Percentiles rank a stretch among this genome's conserved stretches.
Conservation (phyloP, 208 protist species). For the Polymyxa betae region DNA sequence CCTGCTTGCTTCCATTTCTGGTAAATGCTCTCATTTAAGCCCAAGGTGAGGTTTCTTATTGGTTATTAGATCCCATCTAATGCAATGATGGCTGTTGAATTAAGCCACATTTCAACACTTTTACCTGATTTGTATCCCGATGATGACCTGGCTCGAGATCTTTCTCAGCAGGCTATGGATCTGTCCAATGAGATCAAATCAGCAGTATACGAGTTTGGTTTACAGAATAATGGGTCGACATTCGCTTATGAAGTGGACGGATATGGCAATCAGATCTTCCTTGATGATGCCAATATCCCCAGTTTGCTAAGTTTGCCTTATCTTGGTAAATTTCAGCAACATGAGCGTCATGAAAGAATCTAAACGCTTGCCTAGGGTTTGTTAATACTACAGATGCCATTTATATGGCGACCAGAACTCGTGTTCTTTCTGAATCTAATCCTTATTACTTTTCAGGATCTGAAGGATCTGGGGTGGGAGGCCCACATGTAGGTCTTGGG, state of each 20-base stretch:
- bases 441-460: constrained; percentile 65
- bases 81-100: constrained; percentile 42
- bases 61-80: constrained; percentile 59
- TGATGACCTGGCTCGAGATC: background rate
- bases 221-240: constrained; percentile 38
- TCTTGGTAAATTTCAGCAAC: constrained; percentile 7
- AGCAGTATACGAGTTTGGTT: constrained; percentile 36
- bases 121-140: constrained; percentile 45
- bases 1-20: constrained; percentile 53
- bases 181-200: constrained; percentile 5
- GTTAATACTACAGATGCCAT: constrained; percentile 43
- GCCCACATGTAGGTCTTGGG: constrained; percentile 49
- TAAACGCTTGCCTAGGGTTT: background rate
- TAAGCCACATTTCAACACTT: constrained; percentile 17
- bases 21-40: background rate
- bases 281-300: constrained; percentile 67
- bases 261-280: constrained; percentile 61
- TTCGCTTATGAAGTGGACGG: constrained; percentile 67
- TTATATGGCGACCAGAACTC: constrained; percentile 56
- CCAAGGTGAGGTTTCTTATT: background rate
- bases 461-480: constrained; percentile 57
- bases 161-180: background rate
- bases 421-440: constrained; percentile 53
- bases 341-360: background rate
- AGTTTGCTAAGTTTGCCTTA: constrained; percentile 61